Base-by-base conservation (phyloP, 495 filamentous ascomycete genomes). In the Podospora bellae-mahoneyi region DNA sequence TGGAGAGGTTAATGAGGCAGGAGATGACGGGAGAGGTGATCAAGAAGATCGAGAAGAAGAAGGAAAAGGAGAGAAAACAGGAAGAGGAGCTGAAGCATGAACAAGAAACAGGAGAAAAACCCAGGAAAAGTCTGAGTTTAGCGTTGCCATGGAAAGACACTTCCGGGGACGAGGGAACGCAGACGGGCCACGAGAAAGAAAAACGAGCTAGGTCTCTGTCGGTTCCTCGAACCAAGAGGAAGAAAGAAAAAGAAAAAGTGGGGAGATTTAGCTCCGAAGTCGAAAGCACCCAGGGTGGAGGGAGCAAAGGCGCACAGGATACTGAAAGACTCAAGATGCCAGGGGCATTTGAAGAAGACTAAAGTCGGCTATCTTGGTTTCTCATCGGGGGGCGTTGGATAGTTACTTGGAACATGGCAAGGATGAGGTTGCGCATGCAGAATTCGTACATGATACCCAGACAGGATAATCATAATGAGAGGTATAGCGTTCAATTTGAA, bases 21-120 rank as follows among this genome's bases (percentile, higher is more conserved):
- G 84, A 91, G 62, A 78, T 93, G 61, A 94, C 91, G 2, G 80
- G 83, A 44, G 85, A 91, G 72, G 90, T 88, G 0, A 91, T 94
- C 78, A 83, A 87, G 68, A 89, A 89, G 75, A 84, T 92, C 60
- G 80, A 86, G 77, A 90, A 89, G 79, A 81, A 84, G 62, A 86
- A 84, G 71, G 77, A 83, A 57, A 75, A 77, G 62, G 70, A 75
- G 61, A 67, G 57, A 9, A 61, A 71, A 54, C 63, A 68, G 44
- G 63, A 74, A 13, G 65, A 70, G 32, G 13, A 53, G 53, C 30
- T 39, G 20, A 19, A 54, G 58, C 53, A 63, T 7, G 60, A 62
- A 15, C 62, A 5, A 39, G 32, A 63, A 1, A 13, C 16, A 5
- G 61, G 61, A 30, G 16, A 30, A 27, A 59, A 20, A 18, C 9